These are phyloP conservation scores for Saturnispora sanitii DNA, from an alignment of 805 yeast genomes.

Conservation along the genomic window DNA sequence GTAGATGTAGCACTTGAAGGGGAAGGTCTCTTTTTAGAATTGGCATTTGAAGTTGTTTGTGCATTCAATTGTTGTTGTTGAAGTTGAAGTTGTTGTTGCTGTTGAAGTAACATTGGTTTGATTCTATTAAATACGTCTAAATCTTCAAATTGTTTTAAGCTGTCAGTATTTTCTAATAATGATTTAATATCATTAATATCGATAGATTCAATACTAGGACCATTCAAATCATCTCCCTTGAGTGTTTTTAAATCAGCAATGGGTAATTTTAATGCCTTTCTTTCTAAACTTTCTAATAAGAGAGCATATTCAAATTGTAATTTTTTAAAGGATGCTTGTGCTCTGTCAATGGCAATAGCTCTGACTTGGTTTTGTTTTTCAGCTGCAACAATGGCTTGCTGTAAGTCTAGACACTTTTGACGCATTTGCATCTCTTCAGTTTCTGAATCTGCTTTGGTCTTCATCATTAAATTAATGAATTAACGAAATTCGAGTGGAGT, in stretches of 20 bases:
- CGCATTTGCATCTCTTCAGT: slow-evolving; percentile 29
- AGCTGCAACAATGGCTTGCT: slow-evolving; percentile 56
- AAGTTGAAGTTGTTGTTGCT: slow-evolving; percentile 1
- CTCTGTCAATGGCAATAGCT: slow-evolving; percentile 65
- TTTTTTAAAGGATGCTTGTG: slow-evolving; percentile 66
- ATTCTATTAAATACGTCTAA: slow-evolving; percentile 1
- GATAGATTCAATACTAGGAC: slow-evolving; percentile 22
- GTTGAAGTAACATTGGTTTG: not conserved
- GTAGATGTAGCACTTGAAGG: slow-evolving; percentile 15
- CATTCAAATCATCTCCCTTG: slow-evolving; percentile 20
- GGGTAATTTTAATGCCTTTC: slow-evolving; percentile 29
- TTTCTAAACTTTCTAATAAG: slow-evolving; percentile 70
- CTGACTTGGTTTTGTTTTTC: slow-evolving; percentile 72
- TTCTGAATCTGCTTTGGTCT: slow-evolving; percentile 11
- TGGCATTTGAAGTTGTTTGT: no score
- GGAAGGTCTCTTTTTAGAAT: slow-evolving; percentile 1
- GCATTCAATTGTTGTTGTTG: not conserved
- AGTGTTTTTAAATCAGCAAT: slow-evolving; percentile 20
- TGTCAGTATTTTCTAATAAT: slow-evolving; percentile 20
- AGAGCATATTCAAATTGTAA: slow-evolving; percentile 76
- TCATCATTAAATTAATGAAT: no score
- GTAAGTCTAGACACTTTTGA: slow-evolving; percentile 63
- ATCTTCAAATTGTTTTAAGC: slow-evolving; percentile 4
- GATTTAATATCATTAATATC: slow-evolving; percentile 21
- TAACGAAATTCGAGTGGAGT: no score